Conservation (phyloP, 768 basidiomycete species). For the Pisolithus sp. region DNA sequence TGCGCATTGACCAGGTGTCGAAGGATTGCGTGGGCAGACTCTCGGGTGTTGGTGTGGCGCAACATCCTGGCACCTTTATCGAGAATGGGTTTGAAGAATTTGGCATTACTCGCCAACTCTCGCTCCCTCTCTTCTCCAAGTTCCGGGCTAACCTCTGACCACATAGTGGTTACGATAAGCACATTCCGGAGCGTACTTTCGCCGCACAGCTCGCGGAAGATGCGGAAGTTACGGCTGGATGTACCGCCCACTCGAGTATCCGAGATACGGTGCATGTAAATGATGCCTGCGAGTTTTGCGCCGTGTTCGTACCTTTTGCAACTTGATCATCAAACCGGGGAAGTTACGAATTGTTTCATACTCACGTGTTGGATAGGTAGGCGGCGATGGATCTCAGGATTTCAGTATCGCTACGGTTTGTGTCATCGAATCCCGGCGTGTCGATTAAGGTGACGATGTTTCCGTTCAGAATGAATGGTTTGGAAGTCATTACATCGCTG, state of each 20-base stretch:
- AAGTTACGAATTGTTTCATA: not conserved
- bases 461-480: slow-evolving; percentile 41
- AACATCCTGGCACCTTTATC: slow-evolving; percentile 41
- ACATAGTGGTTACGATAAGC: slow-evolving; percentile 50
- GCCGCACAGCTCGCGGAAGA: slow-evolving; percentile 50
- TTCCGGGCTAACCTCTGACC: slow-evolving; percentile 36
- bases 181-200: slow-evolving; percentile 43
- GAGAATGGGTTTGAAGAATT: slow-evolving; percentile 48
- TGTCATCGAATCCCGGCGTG: slow-evolving; percentile 60
- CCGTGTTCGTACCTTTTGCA: slow-evolving; percentile 37
- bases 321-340: slow-evolving; percentile 46
- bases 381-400: slow-evolving; percentile 45
- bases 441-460: slow-evolving; percentile 45
- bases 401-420: slow-evolving; percentile 42
- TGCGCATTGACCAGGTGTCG: slow-evolving; percentile 34
- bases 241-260: slow-evolving; percentile 46
- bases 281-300: slow-evolving; percentile 41
- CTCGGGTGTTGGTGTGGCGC: slow-evolving; percentile 35
- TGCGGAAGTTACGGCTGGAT: slow-evolving; percentile 42
- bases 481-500: slow-evolving; percentile 35
- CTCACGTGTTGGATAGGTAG: slow-evolving; percentile 28
- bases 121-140: slow-evolving; percentile 37
- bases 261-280: slow-evolving; percentile 50
- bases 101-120: slow-evolving; percentile 35
- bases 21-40: slow-evolving; percentile 38